A percentile compares a stretch with the other conserved stretches of the same genome.
phyloP scores from a whole-genome alignment of 805 yeast genomes.

The Candida corydali region DNA sequence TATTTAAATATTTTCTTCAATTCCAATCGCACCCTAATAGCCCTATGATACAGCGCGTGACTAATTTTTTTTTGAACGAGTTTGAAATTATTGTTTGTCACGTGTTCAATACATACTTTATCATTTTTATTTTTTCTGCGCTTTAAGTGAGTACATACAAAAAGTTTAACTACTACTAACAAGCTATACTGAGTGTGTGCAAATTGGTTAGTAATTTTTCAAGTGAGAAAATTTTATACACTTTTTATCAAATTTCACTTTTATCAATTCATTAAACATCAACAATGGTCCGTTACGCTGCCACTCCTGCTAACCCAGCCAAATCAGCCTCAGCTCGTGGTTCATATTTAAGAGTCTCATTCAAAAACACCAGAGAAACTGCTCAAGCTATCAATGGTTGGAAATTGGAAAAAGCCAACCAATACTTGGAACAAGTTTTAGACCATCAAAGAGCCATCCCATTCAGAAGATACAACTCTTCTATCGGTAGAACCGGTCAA shows the following conservation, averaged over 20 bases:
- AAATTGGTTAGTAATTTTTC: background rate
- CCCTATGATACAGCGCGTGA: too few species aligned
- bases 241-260: constrained; percentile 1
- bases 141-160: too few species aligned
- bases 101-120: too few species aligned
- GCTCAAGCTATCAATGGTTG: constrained; percentile 98
- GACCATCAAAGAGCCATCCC: constrained; percentile 99
- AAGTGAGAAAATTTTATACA: background rate
- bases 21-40: too few species aligned
- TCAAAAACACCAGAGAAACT: constrained; percentile 99
- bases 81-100: too few species aligned
- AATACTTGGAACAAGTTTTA: constrained; percentile 91
- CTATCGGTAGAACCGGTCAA: constrained; percentile 99
- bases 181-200: too few species aligned
- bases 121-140: too few species aligned
- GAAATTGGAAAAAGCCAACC: constrained; percentile 94
- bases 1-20: too few species aligned
- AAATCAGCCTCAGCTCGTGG: constrained; percentile 99
- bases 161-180: too few species aligned
- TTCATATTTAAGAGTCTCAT: constrained; percentile 97
- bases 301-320: constrained; percentile 98
- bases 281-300: constrained; percentile 98
- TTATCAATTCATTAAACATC: too few species aligned
- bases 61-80: too few species aligned
- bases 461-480: constrained; percentile 95